phyloP scores from a whole-genome alignment of 352 stramenopile genomes.

The Globisporangium spinosum region DNA sequence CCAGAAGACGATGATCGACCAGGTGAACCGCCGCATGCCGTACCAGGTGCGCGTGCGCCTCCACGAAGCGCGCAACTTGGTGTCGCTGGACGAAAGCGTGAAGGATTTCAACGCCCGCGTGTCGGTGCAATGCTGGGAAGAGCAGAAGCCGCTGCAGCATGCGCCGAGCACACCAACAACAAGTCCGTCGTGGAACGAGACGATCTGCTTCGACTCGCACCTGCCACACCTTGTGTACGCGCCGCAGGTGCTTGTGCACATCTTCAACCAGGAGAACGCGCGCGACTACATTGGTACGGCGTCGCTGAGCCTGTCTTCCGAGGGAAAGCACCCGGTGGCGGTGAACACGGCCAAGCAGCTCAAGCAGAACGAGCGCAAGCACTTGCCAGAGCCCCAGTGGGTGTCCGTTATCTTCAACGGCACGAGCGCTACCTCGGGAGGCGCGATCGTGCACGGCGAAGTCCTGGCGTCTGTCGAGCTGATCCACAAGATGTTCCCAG shows the following conservation, averaged over 20 bases:
- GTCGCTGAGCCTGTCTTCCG: slow-evolving; percentile 23
- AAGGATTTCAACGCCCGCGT: slow-evolving; percentile 37
- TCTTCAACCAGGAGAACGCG: slow-evolving; percentile 41
- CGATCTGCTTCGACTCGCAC: slow-evolving; percentile 68
- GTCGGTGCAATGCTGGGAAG: slow-evolving; percentile 61
- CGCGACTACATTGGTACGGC: slow-evolving; percentile 43
- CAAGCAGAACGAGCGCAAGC: slow-evolving; percentile 43
- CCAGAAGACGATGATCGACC: slow-evolving; percentile 49
- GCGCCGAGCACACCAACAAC: slow-evolving; percentile 27
- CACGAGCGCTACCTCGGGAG: slow-evolving; percentile 22
- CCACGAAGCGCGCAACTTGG: slow-evolving; percentile 43
- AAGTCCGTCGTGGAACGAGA: slow-evolving; percentile 49
- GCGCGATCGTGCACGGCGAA: slow-evolving; percentile 40
- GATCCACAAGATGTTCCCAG: slow-evolving; percentile 53
- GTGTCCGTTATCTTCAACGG: slow-evolving; percentile 47
- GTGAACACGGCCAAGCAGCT: slow-evolving; percentile 47
- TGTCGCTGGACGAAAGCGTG: slow-evolving; percentile 9
- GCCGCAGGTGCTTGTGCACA: slow-evolving; percentile 57
- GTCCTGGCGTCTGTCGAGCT: slow-evolving; percentile 58
- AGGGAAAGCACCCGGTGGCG: slow-evolving; percentile 22
- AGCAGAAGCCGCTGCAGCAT: slow-evolving; percentile 30
- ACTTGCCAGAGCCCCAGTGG: slow-evolving; percentile 46
- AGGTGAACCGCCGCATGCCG: slow-evolving; percentile 52
- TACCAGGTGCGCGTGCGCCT: slow-evolving; percentile 79
- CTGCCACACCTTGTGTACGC: slow-evolving; percentile 50